phyloP scores from a whole-genome alignment of 352 stramenopile species.

The Salisapilia sapeloensis region DNA sequence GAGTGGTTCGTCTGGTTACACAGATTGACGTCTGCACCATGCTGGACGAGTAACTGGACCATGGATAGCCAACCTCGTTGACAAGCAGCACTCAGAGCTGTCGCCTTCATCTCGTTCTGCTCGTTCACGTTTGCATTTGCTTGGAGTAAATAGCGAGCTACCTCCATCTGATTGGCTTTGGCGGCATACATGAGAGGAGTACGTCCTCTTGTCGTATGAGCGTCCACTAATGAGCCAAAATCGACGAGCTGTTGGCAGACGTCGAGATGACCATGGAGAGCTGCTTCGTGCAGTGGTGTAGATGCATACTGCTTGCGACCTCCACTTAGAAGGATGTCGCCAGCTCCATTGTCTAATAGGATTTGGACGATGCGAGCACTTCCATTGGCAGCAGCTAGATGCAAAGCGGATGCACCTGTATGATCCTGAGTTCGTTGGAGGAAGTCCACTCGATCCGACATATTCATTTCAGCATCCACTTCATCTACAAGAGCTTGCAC shows the following conservation, averaged over 20 bases:
- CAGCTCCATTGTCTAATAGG: constrained; percentile 25
- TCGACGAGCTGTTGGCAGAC: constrained; percentile 30
- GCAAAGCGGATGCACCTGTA: constrained; percentile 38
- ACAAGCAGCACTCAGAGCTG: constrained; percentile 43
- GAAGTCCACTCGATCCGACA: constrained; percentile 12
- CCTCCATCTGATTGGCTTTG: constrained; percentile 35
- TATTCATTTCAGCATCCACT: background rate
- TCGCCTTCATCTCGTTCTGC: constrained; percentile 68
- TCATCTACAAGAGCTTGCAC: constrained; percentile 14
- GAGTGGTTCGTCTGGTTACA: constrained; percentile 43
- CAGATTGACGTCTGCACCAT: constrained; percentile 36
- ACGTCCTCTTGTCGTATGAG: constrained; percentile 54
- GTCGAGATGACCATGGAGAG: constrained; percentile 35
- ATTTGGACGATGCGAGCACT: constrained; percentile 19
- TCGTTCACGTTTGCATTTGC: constrained; percentile 41
- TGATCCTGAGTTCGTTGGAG: constrained; percentile 52
- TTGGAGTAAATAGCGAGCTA: constrained; percentile 20
- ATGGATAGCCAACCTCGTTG: constrained; percentile 34
- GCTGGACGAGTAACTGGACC: constrained; percentile 18
- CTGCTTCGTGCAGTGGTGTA: constrained; percentile 57
- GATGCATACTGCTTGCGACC: constrained; percentile 45
- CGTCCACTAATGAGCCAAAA: constrained; percentile 47
- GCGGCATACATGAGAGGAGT: constrained; percentile 67
- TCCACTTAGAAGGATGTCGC: constrained; percentile 38
- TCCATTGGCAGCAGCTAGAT: constrained; percentile 43